A percentile compares a stretch with the other conserved stretches of the same genome.
These are phyloP conservation scores for Chlamydomonas sp. DNA, from an alignment of 139 green algal species.

Conservation along the genomic window DNA sequence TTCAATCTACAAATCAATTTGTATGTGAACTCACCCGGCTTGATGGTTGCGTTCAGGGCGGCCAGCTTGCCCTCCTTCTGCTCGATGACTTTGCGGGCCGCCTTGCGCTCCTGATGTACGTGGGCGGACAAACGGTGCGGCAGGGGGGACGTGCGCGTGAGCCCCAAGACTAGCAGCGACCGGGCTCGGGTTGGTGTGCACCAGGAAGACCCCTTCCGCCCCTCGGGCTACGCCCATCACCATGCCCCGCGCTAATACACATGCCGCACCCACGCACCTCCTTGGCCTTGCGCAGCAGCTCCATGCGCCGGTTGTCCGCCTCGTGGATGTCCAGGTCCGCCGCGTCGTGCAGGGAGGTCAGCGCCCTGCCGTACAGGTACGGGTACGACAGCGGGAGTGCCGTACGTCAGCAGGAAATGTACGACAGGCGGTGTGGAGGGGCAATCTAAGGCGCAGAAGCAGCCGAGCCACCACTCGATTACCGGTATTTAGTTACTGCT, in stretches of 20 bases:
- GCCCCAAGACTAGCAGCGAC: neutral
- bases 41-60: no score
- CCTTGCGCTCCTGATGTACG: no score
- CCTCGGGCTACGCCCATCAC: neutral
- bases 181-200: neutral
- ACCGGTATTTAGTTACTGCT: neutral
- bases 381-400: no score
- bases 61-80: no score
- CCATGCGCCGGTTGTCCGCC: neutral
- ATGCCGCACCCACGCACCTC: neutral
- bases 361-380: conserved; percentile 13
- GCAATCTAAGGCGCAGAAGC: neutral
- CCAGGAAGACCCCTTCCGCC: neutral
- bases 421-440: no score
- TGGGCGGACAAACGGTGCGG: neutral
- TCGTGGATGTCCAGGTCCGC: conserved; percentile 67
- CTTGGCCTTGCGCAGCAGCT: neutral
- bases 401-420: neutral
- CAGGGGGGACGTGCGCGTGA: neutral
- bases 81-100: no score
- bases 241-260: neutral
- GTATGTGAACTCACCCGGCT: no score
- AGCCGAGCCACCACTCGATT: neutral
- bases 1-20: no score
- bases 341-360: conserved; percentile 70